Evolutionary conservation across 768 basidiomycete species (phyloP).

Genomic region (Termitomyces sp.): DNA sequence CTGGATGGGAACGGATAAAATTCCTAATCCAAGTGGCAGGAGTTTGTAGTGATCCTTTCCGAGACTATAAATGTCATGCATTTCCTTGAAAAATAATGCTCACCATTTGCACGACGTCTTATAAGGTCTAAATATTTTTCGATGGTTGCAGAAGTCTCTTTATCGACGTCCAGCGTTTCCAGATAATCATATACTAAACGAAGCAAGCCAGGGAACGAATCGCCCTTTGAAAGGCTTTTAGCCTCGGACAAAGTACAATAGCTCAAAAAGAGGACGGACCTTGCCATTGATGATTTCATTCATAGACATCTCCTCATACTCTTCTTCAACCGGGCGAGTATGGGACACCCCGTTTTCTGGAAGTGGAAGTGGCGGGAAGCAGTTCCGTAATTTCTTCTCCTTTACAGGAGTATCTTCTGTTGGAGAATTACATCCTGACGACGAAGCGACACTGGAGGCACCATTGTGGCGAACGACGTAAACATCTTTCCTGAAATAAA

Average conservation of each 20-base stretch:
- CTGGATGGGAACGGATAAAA: constrained; percentile 87
- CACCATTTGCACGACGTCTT: constrained; percentile 76
- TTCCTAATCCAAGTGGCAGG: constrained; percentile 92
- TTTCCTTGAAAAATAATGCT: constrained; percentile 18
- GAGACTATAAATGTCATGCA: not conserved
- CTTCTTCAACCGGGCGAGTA: constrained; percentile 58
- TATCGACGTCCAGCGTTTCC: constrained; percentile 77
- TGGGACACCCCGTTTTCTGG: constrained; percentile 40
- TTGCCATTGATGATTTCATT: constrained; percentile 95
- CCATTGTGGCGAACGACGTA: constrained; percentile 53
- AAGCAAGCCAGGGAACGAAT: constrained; percentile 74
- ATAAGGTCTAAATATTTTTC: constrained; percentile 79
- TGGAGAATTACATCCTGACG: constrained; percentile 38
- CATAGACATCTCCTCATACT: constrained; percentile 91
- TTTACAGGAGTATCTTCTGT: constrained; percentile 33
- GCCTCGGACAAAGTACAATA: not conserved
- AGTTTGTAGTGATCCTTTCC: constrained; percentile 71
- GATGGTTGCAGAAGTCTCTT: constrained; percentile 56
- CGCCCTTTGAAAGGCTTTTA: constrained; percentile 37
- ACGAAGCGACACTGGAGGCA: constrained; percentile 43
- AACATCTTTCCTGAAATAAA: constrained; percentile 88
- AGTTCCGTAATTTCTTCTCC: constrained; percentile 67
- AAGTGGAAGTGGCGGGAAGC: constrained; percentile 60
- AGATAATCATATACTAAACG: constrained; percentile 82
- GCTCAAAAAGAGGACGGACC: constrained; percentile 37